phyloP scores from a whole-genome alignment of 345 rosid species.

The Clausena lansium region DNA sequence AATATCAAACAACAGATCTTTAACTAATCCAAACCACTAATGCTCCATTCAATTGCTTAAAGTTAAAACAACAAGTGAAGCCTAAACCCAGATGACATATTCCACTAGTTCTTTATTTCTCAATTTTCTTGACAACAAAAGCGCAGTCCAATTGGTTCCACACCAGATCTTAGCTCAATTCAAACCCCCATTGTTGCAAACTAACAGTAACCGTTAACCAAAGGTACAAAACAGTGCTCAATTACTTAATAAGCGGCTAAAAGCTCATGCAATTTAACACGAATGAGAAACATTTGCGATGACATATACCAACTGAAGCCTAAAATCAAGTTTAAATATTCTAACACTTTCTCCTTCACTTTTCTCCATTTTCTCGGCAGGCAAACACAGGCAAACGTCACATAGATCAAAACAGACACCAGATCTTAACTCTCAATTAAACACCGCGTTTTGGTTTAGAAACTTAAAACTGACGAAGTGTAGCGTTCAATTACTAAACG shows the following conservation, averaged over 20 bases:
- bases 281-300: neutral
- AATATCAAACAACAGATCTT: constrained; percentile 15
- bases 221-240: neutral
- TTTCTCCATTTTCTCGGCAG: neutral
- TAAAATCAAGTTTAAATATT: neutral
- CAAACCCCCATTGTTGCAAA: neutral
- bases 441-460: neutral
- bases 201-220: neutral
- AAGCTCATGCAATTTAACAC: neutral
- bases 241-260: neutral
- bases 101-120: neutral
- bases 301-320: neutral
- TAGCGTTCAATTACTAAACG: neutral
- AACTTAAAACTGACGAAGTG: neutral
- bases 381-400: neutral
- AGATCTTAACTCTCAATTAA: constrained; percentile 19
- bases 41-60: neutral
- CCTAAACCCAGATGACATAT: neutral
- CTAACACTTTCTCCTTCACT: neutral
- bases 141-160: neutral
- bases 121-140: neutral
- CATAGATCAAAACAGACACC: constrained; percentile 6
- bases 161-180: constrained; percentile 14
- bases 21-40: neutral
- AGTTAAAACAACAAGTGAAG: neutral